These are phyloP conservation scores for Hansenula sp. DNA, from an alignment of 1,139 yeast species.

Conservation along the genomic window DNA sequence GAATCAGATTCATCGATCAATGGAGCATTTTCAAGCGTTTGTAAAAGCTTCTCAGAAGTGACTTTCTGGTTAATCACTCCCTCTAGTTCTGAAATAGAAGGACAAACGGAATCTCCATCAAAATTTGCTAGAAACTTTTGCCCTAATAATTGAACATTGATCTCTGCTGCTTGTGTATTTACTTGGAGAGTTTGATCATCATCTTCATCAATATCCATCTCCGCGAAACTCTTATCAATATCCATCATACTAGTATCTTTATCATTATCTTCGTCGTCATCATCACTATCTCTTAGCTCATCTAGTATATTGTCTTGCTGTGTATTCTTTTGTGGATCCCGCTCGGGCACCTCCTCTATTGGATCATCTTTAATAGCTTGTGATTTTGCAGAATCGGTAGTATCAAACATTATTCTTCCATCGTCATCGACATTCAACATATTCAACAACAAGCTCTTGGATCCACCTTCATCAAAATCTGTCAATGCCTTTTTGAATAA, in stretches of 20 bases:
- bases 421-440: constrained; percentile 41
- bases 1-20: constrained; percentile 1
- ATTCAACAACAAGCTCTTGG: constrained; percentile 76
- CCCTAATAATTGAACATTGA: constrained; percentile 3
- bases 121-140: constrained; percentile 4
- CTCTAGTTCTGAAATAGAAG: constrained; percentile 16
- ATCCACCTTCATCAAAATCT: constrained; percentile 95
- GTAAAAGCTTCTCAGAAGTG: constrained; percentile 14
- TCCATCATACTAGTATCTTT: constrained; percentile 4
- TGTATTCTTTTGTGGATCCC: constrained; percentile 3
- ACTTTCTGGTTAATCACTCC: constrained; percentile 17
- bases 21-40: constrained; percentile 11
- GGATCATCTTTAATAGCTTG: constrained; percentile 17
- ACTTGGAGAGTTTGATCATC: constrained; percentile 7
- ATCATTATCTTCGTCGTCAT: constrained; percentile 12
- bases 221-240: constrained; percentile 19
- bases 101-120: constrained; percentile 11
- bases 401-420: constrained; percentile 35
- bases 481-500: constrained; percentile 84
- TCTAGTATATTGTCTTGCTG: constrained; percentile 4
- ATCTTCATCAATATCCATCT: constrained; percentile 32
- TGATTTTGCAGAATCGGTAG: constrained; percentile 27
- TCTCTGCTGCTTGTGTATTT: not conserved
- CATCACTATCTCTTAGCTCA: constrained; percentile 5
- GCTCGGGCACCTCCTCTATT: constrained; percentile 9